Evolutionary conservation across 176 grass and related monocot species (phyloP).

Genomic region (Dendrocalamus sinicus): DNA sequence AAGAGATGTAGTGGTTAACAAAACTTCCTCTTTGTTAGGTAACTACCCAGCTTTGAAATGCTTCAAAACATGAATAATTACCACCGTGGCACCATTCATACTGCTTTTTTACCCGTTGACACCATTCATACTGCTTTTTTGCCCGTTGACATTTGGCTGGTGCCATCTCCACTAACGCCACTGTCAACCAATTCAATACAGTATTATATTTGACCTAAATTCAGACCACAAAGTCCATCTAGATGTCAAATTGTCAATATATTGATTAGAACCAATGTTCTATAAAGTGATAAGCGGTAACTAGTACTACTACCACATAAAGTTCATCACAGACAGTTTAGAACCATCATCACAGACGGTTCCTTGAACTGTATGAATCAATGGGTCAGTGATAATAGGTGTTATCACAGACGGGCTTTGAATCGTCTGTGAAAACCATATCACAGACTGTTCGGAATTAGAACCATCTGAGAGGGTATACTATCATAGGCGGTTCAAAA

Average conservation of each 20-base stretch:
- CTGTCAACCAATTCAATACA: slow-evolving; percentile 40
- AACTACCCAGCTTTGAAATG: neutral
- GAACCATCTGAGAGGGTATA: too few species aligned
- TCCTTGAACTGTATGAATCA: too few species aligned
- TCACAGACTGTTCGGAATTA: too few species aligned
- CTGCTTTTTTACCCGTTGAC: slow-evolving; percentile 27
- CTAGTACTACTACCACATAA: neutral
- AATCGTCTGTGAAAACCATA: too few species aligned
- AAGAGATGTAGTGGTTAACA: neutral
- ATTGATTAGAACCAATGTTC: slow-evolving; percentile 15
- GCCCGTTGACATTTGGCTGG: slow-evolving; percentile 35
- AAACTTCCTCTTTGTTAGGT: neutral
- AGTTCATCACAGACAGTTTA: too few species aligned
- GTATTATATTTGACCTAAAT: slow-evolving; percentile 35
- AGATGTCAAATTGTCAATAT: slow-evolving; percentile 23
- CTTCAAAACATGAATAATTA: slow-evolving; percentile 27
- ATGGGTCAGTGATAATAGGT: too few species aligned
- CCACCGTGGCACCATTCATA: slow-evolving; percentile 15
- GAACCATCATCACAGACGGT: too few species aligned
- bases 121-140: slow-evolving; percentile 29
- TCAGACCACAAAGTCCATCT: slow-evolving; percentile 3
- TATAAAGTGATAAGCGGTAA: slow-evolving; percentile 16
- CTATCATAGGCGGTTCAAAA: too few species aligned
- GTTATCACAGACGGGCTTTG: too few species aligned
- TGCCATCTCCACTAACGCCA: slow-evolving; percentile 40